A percentile compares a stretch with the other conserved stretches of the same genome.
These are phyloP conservation scores for Calonectria crousiana DNA, from an alignment of 2,329 filamentous ascomycete species.

Conservation along the genomic window DNA sequence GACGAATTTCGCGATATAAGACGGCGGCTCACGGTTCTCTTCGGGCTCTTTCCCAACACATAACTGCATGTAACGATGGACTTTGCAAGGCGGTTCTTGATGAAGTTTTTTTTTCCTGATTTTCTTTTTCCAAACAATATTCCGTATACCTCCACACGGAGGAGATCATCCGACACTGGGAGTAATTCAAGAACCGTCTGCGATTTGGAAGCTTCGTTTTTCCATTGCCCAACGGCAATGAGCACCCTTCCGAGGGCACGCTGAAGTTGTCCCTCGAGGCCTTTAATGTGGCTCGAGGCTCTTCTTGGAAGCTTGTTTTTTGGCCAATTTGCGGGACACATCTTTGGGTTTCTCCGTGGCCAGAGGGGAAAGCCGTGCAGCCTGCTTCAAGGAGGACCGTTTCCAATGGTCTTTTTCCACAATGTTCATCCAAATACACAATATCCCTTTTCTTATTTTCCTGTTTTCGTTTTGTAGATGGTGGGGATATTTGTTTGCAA, in stretches of 20 bases:
- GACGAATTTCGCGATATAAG: slow-evolving; percentile 42
- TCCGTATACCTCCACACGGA: slow-evolving; percentile 42
- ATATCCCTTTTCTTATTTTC: slow-evolving; percentile 6
- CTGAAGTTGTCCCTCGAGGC: background rate
- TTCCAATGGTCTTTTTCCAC: background rate
- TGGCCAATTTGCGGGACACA: background rate
- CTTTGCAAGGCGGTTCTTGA: slow-evolving; percentile 47
- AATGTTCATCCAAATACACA: slow-evolving; percentile 8
- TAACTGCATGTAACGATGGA: slow-evolving; percentile 44
- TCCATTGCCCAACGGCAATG: background rate
- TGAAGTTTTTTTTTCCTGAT: slow-evolving; percentile 43
- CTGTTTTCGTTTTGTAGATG: slow-evolving; percentile 4
- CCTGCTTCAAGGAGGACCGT: background rate
- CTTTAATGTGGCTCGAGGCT: background rate
- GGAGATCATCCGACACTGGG: slow-evolving; percentile 44
- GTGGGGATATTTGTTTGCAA: slow-evolving; percentile 8
- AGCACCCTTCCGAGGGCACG: background rate
- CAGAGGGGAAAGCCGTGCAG: background rate
- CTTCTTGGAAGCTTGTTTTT: slow-evolving; percentile 4
- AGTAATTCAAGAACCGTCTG: slow-evolving; percentile 45
- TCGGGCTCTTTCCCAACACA: slow-evolving; percentile 30
- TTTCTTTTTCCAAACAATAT: slow-evolving; percentile 34
- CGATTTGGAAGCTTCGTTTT: slow-evolving; percentile 24
- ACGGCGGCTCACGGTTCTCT: slow-evolving; percentile 43
- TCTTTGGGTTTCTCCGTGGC: background rate